These are phyloP conservation scores for Inga laurina DNA, from an alignment of 306 rosid species.

Conservation along the genomic window DNA sequence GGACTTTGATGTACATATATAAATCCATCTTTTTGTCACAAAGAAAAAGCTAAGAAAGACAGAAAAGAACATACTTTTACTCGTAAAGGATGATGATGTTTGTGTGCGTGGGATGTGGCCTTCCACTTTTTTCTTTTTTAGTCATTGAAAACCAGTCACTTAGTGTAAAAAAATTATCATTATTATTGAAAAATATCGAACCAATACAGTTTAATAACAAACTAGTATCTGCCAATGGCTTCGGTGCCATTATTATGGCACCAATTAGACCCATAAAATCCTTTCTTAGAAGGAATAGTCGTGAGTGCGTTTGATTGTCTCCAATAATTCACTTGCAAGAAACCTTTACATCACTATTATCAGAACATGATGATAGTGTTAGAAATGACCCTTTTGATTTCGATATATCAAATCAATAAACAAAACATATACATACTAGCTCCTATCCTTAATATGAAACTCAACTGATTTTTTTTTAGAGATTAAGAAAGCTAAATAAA, in stretches of 20 bases:
- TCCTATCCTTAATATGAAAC: too few species aligned
- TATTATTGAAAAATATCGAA: too few species aligned
- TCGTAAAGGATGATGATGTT: neutral
- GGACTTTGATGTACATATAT: neutral
- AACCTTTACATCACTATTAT: neutral
- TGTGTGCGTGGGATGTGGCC: neutral
- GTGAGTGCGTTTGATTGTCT: neutral
- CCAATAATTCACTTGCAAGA: neutral
- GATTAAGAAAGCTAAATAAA: too few species aligned
- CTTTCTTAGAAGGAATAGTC: neutral
- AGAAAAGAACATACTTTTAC: neutral
- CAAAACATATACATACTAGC: too few species aligned
- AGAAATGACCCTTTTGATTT: neutral
- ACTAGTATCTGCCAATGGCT: neutral
- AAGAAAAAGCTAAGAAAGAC: neutral
- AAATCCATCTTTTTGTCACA: neutral
- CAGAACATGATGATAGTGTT: neutral
- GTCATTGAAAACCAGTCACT: neutral
- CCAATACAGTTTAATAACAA: neutral
- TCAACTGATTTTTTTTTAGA: too few species aligned
- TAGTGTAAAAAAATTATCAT: neutral
- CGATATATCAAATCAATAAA: too few species aligned
- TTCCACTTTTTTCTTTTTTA: neutral
- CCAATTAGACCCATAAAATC: neutral
- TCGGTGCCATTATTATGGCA: neutral